These are phyloP conservation scores for Zygotorulaspora danielsina DNA, from an alignment of 805 yeast genomes.

Conservation along the genomic window DNA sequence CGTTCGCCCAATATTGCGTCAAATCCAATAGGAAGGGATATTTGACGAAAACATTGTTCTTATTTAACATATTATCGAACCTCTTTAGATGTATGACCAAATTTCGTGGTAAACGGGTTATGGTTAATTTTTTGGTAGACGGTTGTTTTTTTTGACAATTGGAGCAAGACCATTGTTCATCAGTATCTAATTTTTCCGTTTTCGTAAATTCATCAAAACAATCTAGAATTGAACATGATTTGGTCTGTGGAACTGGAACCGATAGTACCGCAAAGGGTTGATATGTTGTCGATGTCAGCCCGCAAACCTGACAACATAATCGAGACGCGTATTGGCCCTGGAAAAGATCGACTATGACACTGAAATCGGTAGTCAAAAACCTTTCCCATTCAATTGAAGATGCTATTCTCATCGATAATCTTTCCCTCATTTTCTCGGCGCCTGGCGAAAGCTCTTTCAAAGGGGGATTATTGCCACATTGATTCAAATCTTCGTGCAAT, in stretches of 20 bases:
- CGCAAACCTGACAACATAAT: constrained; percentile 68
- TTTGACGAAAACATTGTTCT: constrained; percentile 63
- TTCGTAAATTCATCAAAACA: constrained; percentile 77
- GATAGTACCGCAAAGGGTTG: constrained; percentile 77
- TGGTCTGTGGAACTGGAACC: constrained; percentile 65
- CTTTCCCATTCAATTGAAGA: constrained; percentile 91
- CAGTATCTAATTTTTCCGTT: constrained; percentile 67
- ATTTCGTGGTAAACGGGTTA: constrained; percentile 74
- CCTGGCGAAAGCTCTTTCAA: constrained; percentile 57
- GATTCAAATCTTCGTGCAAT: constrained; percentile 84
- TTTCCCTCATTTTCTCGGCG: constrained; percentile 70
- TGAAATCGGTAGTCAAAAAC: constrained; percentile 71
- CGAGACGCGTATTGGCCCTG: constrained; percentile 89
- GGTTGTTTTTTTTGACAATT: constrained; percentile 57
- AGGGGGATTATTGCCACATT: constrained; percentile 50
- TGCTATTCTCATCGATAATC: constrained; percentile 69
- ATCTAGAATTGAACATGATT: constrained; percentile 44
- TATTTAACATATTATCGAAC: constrained; percentile 44
- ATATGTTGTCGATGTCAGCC: constrained; percentile 76
- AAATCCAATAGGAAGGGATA: constrained; percentile 68
- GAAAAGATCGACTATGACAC: constrained; percentile 73
- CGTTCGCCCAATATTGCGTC: constrained; percentile 57
- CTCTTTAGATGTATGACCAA: constrained; percentile 82
- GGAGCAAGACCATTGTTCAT: constrained; percentile 84
- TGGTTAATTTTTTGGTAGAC: constrained; percentile 64